Conservation (phyloP, 805 yeast genomes). For the Candida rishiriensis region DNA sequence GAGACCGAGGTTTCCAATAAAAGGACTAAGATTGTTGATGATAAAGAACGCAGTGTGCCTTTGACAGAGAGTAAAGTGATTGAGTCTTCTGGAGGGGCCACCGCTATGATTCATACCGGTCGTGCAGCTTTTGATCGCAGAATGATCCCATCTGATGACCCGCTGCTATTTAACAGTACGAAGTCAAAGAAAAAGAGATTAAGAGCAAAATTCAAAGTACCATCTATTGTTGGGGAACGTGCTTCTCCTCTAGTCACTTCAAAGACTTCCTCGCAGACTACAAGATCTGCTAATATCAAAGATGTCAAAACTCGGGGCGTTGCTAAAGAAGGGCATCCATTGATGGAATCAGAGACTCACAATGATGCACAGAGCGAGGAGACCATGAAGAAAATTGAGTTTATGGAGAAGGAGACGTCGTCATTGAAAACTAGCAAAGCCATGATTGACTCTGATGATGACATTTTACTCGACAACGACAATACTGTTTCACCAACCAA, state of each 20-base stretch:
- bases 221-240: too few species aligned
- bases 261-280: too few species aligned
- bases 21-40: not conserved
- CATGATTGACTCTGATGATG: conserved; percentile 11
- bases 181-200: not conserved
- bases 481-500: not conserved
- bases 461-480: conserved; percentile 9
- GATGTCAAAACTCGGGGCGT: not conserved
- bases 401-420: not conserved
- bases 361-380: too few species aligned
- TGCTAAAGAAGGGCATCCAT: not conserved
- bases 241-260: too few species aligned
- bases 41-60: too few species aligned
- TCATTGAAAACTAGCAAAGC: not conserved
- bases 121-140: conserved; percentile 6
- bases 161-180: conserved; percentile 8
- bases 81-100: too few species aligned
- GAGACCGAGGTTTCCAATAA: conserved; percentile 1
- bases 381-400: not conserved
- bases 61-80: too few species aligned
- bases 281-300: too few species aligned
- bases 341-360: too few species aligned
- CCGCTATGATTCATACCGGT: too few species aligned
- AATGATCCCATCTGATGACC: conserved; percentile 19
- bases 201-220: too few species aligned